Evolutionary conservation across 352 stramenopile species (phyloP), one percentile per base, ranked within the genome.

Genomic region (Lagenidium giganteum): DNA sequence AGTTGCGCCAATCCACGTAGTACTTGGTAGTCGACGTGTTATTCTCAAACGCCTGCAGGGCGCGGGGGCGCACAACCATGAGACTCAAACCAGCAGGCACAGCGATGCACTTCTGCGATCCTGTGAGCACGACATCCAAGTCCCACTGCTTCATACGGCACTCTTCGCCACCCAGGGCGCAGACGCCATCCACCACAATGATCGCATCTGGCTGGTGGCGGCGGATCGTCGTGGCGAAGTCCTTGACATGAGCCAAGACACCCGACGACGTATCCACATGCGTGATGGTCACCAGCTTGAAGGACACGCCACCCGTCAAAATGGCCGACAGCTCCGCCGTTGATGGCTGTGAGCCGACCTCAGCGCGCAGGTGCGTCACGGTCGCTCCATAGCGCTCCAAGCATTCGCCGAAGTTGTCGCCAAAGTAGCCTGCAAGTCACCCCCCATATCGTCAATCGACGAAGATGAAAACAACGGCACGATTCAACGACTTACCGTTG

Each of bases 101-200:
- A 5, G 65, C 76, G 21, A 89, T 59, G 40, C 76, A 89, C 61
- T 89, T 89, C 47, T 89, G 76, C 34, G 76, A 89, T 26, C 76
- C 76, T 28, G 76, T 89, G 25, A 89, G 67, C 31, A 89, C 76
- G 20, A 87, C 71, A 38, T 89, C 76, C 13, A 89, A 46, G 56
- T 89, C 76, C 76, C 76, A 89, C 47, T 72, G 57, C 64, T 85
- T 89, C 70, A 85, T 87, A 39, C 71, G 74, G n/a, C 69, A 78
- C 64, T 82, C 73, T 45, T 89, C 76, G 16, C 76, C 76, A 20
- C 76, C 76, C 5, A 75, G 66, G 24, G 76, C 73, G 30, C 76
- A 89, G 22, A 89, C 76, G 18, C 76, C 69, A 41, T 89, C 76
- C 32, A 89, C 70, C 3, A 89, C 63, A 32, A 87, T 53, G 8